Evolutionary conservation across 495 filamentous ascomycete species (phyloP), one percentile per base, ranked within the genome.

Genomic region (Aspergillus coremiiformis): DNA sequence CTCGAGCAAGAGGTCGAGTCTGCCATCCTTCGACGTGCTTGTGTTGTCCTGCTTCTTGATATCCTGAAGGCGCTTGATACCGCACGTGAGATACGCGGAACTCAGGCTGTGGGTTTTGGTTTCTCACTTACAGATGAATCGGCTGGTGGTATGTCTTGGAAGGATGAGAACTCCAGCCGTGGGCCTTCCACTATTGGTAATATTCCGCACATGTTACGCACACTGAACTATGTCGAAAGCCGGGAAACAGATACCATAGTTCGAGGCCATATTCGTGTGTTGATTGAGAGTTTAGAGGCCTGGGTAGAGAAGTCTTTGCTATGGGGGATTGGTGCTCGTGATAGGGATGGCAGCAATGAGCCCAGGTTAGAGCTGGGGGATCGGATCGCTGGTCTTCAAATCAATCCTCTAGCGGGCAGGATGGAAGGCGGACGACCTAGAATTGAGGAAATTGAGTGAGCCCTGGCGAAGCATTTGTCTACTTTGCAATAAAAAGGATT

Each of bases 201-300:
- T 54, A 74, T 85, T 22, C 77, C 80, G 11, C 78, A 83, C 53
- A 76, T 91, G 42, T 58, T 80, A 49, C 76, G 79, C 29, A 78
- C 84, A 22, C 59, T 95, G 46, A 66, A 66, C 32, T 89, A 86
- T 65, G 80, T 90, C 17, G 75, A 77, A 46, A 76, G 70, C 42
- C 82, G 78, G 33, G 90, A 94, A 60, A 77, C 70, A 26, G 90
- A 95, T 65, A 78, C 74, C 8, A 70, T 93, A 59, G 87, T 90
- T 11, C 78, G 78, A 52, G 80, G 84, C 44, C 86, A 94, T 73
- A 78, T 86, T 20, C 73, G 72, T 20, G 83, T 80, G 49, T 78
- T 92, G 47, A 64, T 84, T 41, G 87, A 90, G 67, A 85, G 80
- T 41, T 54, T 94, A 54, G 80, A 86, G 63, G 81, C 78, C 19